Evolutionary conservation across 2,329 filamentous ascomycete species (phyloP), one percentile per base, ranked within the genome.

Genomic region (Aspergillus costaricaensis): DNA sequence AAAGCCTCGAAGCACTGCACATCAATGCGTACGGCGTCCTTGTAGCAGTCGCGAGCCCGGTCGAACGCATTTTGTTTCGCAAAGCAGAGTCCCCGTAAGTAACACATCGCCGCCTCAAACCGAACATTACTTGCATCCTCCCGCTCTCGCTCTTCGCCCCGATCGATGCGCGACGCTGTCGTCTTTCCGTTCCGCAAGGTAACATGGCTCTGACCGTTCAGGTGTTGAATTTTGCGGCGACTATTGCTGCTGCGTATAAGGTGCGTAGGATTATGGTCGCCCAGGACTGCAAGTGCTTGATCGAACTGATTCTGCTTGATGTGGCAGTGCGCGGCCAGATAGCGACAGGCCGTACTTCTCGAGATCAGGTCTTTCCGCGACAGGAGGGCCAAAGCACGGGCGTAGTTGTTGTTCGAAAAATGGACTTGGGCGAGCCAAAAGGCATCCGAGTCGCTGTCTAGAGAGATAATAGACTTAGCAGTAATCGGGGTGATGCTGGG

Each of bases 391-490:
- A 96, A 89, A 2, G 95, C 93, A 70, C 95, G 90, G 8, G 90
- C 95, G 77, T 96, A 97, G 81, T 98, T 96, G 69, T 92, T 93
- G 52, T 92, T 95, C 55, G 89, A 90, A 79, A 98, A 99, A 78
- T 99, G 94, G 39, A 96, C 92, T 78, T 98, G 94, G n/a, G 95
- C 95, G 47, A 99, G 88, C 90, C 92, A 97, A 74, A 96, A 96
- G 43, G 93, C 94, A 76, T 99, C 95, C 66, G 91, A 89, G 71
- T 96, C 92, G 75, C 94, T 91, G 72, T 93, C 95, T 97, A 44
- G 36, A 15, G 17, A 49, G 17, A 17, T 58, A 44, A 63, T 62
- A 7, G 41, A 1, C 43, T 63, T 47, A 62, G 27, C 48, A 15
- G 17, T 27, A 6, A 17, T 19, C 56, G 12, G 21, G 17, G 19